A percentile compares a stretch with the other conserved stretches of the same genome.
phyloP scores from a whole-genome alignment of 306 rosid species.

The Cucurbita pepo region DNA sequence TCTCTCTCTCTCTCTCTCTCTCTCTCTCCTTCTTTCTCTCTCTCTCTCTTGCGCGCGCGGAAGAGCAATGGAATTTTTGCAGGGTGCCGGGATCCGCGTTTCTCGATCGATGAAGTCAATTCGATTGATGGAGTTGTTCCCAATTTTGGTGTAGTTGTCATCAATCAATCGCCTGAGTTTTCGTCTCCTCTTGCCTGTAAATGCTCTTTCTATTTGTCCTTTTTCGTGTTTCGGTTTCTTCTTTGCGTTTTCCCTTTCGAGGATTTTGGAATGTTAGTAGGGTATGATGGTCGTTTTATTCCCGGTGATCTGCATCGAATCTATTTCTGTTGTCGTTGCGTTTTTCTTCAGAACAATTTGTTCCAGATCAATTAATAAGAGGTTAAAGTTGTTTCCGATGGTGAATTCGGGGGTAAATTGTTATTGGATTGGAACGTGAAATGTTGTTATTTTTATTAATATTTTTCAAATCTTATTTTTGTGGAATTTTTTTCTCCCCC shows the following conservation, averaged over 20 bases:
- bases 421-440: background rate
- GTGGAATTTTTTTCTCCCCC: background rate
- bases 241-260: background rate
- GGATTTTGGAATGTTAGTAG: background rate
- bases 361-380: background rate
- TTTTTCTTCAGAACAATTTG: background rate
- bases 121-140: conserved; percentile 9
- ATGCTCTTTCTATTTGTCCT: background rate
- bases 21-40: background rate
- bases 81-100: conserved; percentile 50
- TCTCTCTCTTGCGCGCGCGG: background rate
- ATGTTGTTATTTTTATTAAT: background rate
- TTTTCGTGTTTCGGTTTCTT: background rate
- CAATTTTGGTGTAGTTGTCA: conserved; percentile 10
- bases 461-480: too few relatives aligned
- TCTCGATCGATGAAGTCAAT: conserved; percentile 25
- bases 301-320: background rate
- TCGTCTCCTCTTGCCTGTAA: conserved; percentile 18
- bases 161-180: conserved; percentile 10
- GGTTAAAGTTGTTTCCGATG: conserved; percentile 1
- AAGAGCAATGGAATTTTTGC: conserved; percentile 34
- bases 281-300: background rate
- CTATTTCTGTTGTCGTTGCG: background rate
- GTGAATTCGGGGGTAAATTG: background rate
- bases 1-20: background rate